These are phyloP conservation scores for Leptographium radiaticola DNA, from an alignment of 2,329 filamentous ascomycete genomes.

Conservation along the genomic window DNA sequence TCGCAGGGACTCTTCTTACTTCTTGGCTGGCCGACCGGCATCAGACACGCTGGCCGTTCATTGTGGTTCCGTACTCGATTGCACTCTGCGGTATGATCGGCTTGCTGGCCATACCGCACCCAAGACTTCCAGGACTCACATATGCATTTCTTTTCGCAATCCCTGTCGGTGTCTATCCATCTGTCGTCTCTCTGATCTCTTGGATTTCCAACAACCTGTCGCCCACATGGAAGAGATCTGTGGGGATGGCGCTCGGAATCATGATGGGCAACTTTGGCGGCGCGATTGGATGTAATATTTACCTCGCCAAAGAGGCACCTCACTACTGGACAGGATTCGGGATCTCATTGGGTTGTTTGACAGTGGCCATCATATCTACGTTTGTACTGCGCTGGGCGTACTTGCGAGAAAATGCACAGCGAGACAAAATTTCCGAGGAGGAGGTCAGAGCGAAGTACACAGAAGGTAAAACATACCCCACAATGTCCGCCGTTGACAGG, in stretches of 20 bases:
- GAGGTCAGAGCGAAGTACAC: slow-evolving; percentile 17
- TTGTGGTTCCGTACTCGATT: background rate
- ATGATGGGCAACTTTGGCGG: slow-evolving; percentile 27
- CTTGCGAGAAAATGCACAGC: slow-evolving; percentile 13
- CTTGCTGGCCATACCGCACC: slow-evolving; percentile 6
- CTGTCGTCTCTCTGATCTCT: slow-evolving; percentile 33
- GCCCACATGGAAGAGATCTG: background rate
- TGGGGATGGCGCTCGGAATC: background rate
- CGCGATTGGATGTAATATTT: slow-evolving; percentile 23
- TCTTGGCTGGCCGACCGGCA: slow-evolving; percentile 1
- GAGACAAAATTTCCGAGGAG: slow-evolving; percentile 13
- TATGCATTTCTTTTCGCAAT: slow-evolving; percentile 32
- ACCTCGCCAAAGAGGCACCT: slow-evolving; percentile 19
- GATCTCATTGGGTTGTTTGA: slow-evolving; percentile 4
- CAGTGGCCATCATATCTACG: background rate
- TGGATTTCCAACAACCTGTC: slow-evolving; percentile 13
- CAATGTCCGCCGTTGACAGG: background rate
- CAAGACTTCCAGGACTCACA: slow-evolving; percentile 15
- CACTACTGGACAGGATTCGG: slow-evolving; percentile 24
- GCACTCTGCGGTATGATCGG: background rate
- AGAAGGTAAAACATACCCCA: background rate
- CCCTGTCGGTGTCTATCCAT: slow-evolving; percentile 18
- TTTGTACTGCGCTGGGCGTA: background rate
- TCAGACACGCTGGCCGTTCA: slow-evolving; percentile 2
- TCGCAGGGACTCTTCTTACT: slow-evolving; percentile 1